Base-by-base conservation (phyloP, 257 asterid genomes). In the Jasminum sambac region DNA sequence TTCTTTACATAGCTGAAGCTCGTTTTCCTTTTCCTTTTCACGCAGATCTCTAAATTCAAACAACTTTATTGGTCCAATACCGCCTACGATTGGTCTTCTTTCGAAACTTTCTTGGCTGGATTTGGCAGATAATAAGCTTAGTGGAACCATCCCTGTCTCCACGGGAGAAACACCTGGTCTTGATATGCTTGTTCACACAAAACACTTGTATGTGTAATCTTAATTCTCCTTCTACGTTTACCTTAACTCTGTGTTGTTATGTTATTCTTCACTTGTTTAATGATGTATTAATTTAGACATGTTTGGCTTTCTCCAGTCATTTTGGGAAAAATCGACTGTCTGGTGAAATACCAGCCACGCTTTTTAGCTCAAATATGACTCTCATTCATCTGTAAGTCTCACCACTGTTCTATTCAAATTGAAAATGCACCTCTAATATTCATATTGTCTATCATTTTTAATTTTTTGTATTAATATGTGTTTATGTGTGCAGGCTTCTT, bases 321-420 rank as follows among this genome's bases (percentile, higher is more conserved):
- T 84, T 91, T 60, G 99, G 98, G 68, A 82, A 77, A 61, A 95
- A 95, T 74, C 80, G 66, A 79, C 78, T 95, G 48, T 78, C 89
- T 25, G 99, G 97, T 63, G 91, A 71, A 60, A 83, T 95, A 67
- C 96, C 99, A 62, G 0, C 92, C 39, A 68, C 71, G 72, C 84
- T 95, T 71, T 91, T 95, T 67, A 77, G 70, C 83, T 79, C 96
- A 44, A 65, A 83, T 57, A 66, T 84, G 86, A 55, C 78, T 57
- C 90, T 95, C 60, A 85, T 80, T 72, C 99, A 95, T 74, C 59
- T 95, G 99, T 95, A 84, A 91, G 99, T 76, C 66, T 61, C 64
- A 41, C 65, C 34, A 4, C 17, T 55, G 5, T 43, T 24, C 44
- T 44, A 66, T 16, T 36, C 38, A 12, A 67, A 38, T 23, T 67